phyloP scores from a whole-genome alignment of 768 basidiomycete genomes.

The Boletus huronensis region DNA sequence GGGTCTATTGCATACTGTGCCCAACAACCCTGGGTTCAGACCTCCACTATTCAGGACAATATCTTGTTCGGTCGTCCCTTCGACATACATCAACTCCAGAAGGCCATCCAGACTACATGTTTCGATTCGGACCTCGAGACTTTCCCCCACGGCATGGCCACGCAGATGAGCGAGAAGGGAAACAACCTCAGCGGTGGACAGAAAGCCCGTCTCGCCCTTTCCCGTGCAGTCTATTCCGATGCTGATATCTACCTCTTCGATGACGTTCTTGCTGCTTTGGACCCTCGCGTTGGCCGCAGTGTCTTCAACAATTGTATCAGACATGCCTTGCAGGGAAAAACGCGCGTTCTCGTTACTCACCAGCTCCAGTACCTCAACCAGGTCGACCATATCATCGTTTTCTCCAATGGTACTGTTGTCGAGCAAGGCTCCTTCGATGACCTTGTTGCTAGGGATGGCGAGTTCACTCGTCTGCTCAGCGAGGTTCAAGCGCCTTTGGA shows the following conservation, averaged over 20 bases:
- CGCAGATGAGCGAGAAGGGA: constrained; percentile 48
- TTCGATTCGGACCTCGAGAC: constrained; percentile 30
- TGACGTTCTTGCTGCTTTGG: constrained; percentile 45
- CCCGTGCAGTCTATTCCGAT: constrained; percentile 43
- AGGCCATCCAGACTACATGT: constrained; percentile 26
- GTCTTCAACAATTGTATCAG: constrained; percentile 29
- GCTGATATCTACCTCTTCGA: constrained; percentile 44
- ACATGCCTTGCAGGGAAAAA: constrained; percentile 21
- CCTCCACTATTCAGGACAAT: constrained; percentile 30
- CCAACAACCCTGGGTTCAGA: constrained; percentile 33
- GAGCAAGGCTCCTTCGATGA: constrained; percentile 44
- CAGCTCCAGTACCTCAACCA: constrained; percentile 32
- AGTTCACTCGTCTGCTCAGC: constrained; percentile 25
- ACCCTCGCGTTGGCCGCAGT: constrained; percentile 41
- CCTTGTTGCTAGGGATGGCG: constrained; percentile 30
- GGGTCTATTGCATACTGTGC: constrained; percentile 33
- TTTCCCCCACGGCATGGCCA: constrained; percentile 31
- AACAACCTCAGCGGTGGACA: constrained; percentile 45
- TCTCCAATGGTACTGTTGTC: constrained; percentile 42
- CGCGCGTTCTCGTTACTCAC: constrained; percentile 30
- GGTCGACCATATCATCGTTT: constrained; percentile 46
- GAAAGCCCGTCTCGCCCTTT: constrained; percentile 46
- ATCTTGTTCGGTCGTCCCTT: constrained; percentile 30
- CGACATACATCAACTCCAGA: constrained; percentile 25
- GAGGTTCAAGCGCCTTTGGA: constrained; percentile 15